These are phyloP conservation scores for Globisporangium okanoganense DNA, from an alignment of 352 stramenopile species.

Conservation along the genomic window DNA sequence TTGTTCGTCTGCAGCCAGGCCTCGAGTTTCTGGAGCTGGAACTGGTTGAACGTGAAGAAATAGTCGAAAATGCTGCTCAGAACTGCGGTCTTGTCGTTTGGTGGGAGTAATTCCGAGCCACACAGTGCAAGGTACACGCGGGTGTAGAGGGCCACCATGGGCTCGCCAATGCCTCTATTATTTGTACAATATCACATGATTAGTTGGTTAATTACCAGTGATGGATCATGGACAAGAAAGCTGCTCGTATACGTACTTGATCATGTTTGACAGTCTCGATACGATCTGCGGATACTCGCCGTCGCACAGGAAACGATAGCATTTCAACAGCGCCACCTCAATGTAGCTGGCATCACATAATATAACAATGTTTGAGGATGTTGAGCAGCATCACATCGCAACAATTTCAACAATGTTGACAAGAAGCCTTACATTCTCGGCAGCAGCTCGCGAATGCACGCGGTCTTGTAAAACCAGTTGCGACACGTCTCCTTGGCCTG, in stretches of 20 bases:
- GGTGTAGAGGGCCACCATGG: conserved; percentile 84
- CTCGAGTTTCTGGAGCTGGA: conserved; percentile 47
- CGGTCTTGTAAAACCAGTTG: conserved; percentile 95
- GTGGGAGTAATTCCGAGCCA: conserved; percentile 52
- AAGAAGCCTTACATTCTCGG: conserved; percentile 72
- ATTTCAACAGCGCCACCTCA: conserved; percentile 85
- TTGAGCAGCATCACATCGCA: neutral
- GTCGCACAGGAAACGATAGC: conserved; percentile 89
- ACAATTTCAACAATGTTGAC: neutral
- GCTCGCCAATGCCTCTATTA: conserved; percentile 79
- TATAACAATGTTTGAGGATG: neutral
- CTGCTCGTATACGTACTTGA: conserved; percentile 52
- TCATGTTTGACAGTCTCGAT: conserved; percentile 78
- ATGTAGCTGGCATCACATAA: conserved; percentile 48
- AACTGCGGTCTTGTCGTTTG: conserved; percentile 40
- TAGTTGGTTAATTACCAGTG: neutral
- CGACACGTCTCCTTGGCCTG: conserved; percentile 89
- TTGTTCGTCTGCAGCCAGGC: conserved; percentile 46
- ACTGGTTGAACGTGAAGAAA: conserved; percentile 83
- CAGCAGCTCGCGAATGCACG: conserved; percentile 90
- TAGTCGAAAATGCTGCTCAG: conserved; percentile 87
- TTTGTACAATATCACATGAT: conserved; percentile 6
- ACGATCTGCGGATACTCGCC: conserved; percentile 87
- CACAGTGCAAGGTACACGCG: conserved; percentile 78
- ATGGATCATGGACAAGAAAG: conserved; percentile 4